Evolutionary conservation across 768 basidiomycete species (phyloP).

Genomic region (Albatrellus ellisii): DNA sequence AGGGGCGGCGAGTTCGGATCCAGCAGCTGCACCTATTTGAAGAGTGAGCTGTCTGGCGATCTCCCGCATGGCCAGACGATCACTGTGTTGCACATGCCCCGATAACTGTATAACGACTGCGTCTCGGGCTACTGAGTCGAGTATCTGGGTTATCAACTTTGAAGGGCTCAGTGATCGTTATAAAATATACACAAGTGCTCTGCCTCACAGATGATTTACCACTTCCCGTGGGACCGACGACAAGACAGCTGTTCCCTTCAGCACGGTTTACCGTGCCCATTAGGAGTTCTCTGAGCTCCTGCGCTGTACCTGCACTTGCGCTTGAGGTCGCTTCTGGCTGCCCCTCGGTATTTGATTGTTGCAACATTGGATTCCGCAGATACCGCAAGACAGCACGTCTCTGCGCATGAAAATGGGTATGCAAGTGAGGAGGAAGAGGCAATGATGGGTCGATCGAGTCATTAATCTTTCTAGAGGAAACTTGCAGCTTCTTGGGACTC

Average conservation of each 20-base stretch:
- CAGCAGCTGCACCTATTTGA: conserved; percentile 55
- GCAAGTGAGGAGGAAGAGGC: not conserved
- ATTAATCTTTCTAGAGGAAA: too few relatives aligned
- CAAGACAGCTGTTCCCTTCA: conserved; percentile 88
- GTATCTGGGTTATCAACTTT: conserved; percentile 28
- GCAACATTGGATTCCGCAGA: conserved; percentile 22
- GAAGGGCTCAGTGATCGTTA: conserved; percentile 4
- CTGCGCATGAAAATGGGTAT: conserved; percentile 37
- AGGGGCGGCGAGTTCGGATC: conserved; percentile 20
- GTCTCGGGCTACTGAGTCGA: conserved; percentile 30
- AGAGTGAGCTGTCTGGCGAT: conserved; percentile 74
- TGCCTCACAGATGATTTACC: conserved; percentile 67
- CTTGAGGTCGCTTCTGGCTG: conserved; percentile 24
- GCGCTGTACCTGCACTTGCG: conserved; percentile 37
- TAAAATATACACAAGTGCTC: conserved; percentile 1
- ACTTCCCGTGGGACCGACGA: conserved; percentile 75
- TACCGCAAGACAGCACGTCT: conserved; percentile 40
- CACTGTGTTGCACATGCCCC: conserved; percentile 76
- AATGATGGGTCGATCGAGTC: too few relatives aligned
- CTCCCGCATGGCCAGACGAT: conserved; percentile 84
- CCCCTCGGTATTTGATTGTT: conserved; percentile 13
- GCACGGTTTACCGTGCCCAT: conserved; percentile 63
- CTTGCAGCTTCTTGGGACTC: too few relatives aligned
- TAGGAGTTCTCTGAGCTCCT: conserved; percentile 52
- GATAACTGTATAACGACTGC: conserved; percentile 75